These are phyloP conservation scores for Dittrichia graveolens DNA, from an alignment of 129 eudicot genomes.

Conservation along the genomic window DNA sequence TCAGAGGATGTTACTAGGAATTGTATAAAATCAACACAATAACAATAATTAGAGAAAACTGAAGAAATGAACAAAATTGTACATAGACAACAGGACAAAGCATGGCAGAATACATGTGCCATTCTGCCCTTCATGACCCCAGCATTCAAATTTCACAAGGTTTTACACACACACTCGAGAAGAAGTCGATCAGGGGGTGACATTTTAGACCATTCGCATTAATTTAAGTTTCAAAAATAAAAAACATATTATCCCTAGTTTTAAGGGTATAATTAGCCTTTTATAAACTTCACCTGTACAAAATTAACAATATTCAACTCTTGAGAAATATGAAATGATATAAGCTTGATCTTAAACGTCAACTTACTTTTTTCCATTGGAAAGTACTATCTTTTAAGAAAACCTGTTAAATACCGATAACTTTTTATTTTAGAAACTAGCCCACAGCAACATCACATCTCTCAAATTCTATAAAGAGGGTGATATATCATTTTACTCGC, in stretches of 20 bases:
- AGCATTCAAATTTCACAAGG: background rate
- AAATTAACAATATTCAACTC: background rate
- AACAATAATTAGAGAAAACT: background rate
- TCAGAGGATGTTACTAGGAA: background rate
- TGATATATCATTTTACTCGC: too few relatives aligned
- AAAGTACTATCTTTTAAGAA: too few relatives aligned
- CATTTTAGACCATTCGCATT: constrained; percentile 11
- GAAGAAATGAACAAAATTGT: constrained; percentile 7
- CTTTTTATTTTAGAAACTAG: too few relatives aligned
- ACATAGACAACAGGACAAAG: constrained; percentile 6
- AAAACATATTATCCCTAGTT: background rate
- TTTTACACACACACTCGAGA: background rate
- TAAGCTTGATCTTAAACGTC: background rate
- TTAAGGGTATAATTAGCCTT: constrained; percentile 14
- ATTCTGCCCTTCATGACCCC: constrained; percentile 15
- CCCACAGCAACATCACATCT: too few relatives aligned
- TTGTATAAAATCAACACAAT: constrained; percentile 8
- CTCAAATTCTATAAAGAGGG: too few relatives aligned
- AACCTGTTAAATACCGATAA: too few relatives aligned
- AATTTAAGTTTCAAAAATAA: constrained; percentile 10
- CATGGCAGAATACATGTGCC: constrained; percentile 27
- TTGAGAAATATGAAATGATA: background rate
- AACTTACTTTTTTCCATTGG: background rate
- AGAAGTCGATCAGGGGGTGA: background rate
- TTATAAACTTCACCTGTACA: background rate